Evolutionary conservation across 2,329 filamentous ascomycete species (phyloP), one percentile per base, ranked within the genome.

Genomic region (Penicillium sp.): DNA sequence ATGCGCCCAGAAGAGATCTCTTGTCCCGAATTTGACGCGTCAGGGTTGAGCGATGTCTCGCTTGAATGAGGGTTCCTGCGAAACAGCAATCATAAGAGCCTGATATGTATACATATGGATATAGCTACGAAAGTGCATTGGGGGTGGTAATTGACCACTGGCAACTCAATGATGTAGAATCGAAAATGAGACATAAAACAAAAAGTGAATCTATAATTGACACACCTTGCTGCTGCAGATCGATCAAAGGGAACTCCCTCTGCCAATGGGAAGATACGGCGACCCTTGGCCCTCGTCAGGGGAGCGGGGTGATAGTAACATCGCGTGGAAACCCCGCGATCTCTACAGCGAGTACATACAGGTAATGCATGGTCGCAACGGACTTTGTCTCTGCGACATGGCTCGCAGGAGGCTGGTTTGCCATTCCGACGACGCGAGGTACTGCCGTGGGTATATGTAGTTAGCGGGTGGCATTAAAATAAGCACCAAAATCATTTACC

Each of bases 261-360:
- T 25, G 50, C 41, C 46, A 61, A 34, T 23, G 57, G 55, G 34
- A 58, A 46, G 10, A 49, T 53, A 40, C 47, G 62, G 19, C 53
- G 55, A 21, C 46, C 52, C 38, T 53, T 58, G 7, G 44, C 23
- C n/a, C 63, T 60, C 3, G 68, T 72, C 53, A 72, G 52, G 4
- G 70, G 70, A 15, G 69, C 68, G n/a, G 70, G 67, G 56, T 72
- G 70, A 49, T 72, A 72, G 48, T 70, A 68, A 47, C 69, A 72
- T n/a, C 60, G 57, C 4, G 25, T 43, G 2, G 61, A 47, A 15
- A 54, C 56, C 2, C 65, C 63, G 16, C 69, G 68, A 33, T 58
- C 60, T 40, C 63, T 59, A 45, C 70, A 73, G 29, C 70, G 68
- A 31, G 60, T 59, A 46, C 70, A 72, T 15, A 67, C 57, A 5